These are phyloP conservation scores for Meredithiella fracta DNA, from an alignment of 2,329 filamentous ascomycete genomes.

Conservation along the genomic window DNA sequence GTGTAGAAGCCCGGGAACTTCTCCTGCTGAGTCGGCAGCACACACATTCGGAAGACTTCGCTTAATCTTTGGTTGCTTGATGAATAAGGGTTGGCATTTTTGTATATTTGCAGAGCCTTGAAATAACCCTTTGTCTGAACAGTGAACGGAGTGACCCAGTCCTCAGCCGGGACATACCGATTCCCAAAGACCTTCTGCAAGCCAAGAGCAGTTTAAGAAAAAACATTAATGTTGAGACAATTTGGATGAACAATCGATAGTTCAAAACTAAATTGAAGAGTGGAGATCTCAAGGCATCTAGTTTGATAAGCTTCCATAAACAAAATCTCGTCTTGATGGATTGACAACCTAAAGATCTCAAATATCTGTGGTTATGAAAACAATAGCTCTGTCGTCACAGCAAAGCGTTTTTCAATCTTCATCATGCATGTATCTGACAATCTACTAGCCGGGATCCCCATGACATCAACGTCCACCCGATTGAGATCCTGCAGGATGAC, in stretches of 20 bases:
- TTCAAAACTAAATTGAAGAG: neutral
- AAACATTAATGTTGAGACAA: neutral
- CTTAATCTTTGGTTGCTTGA: neutral
- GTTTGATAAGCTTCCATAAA: neutral
- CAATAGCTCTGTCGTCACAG: neutral
- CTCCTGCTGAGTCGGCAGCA: neutral
- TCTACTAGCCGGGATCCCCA: neutral
- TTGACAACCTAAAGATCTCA: neutral
- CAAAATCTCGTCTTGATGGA: slow-evolving; percentile 1
- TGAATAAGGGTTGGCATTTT: neutral
- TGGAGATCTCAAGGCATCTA: neutral
- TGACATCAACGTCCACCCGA: neutral
- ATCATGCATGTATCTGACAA: neutral
- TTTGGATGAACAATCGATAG: neutral
- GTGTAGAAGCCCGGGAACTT: neutral
- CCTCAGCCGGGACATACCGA: neutral
- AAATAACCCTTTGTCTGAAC: neutral
- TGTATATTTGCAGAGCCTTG: neutral
- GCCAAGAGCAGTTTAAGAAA: neutral
- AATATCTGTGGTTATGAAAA: neutral
- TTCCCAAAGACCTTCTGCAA: neutral
- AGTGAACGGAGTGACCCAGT: neutral
- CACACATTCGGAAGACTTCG: neutral
- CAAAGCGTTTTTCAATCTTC: neutral
- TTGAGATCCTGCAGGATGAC: neutral